A percentile compares a stretch with the other conserved stretches of the same genome.
phyloP scores from a whole-genome alignment of 2,329 filamentous ascomycete genomes.

The Achaetomium macrosporum region DNA sequence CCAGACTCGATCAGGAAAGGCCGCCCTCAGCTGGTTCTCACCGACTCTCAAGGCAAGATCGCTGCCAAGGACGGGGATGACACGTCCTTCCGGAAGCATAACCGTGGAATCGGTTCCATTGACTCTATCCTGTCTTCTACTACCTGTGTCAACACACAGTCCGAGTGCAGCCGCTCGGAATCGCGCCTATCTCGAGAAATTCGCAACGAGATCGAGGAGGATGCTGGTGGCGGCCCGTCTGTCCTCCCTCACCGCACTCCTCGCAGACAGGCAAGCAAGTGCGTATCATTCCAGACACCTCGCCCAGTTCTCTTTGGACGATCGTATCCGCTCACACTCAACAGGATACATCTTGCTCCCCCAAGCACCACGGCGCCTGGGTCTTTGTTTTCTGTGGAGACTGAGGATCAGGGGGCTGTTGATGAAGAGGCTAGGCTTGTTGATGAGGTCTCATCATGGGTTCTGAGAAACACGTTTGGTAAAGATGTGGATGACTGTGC shows the following conservation, averaged over 20 bases:
- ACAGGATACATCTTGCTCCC: conserved; percentile 7
- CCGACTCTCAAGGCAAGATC: conserved; percentile 11
- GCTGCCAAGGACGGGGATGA: conserved; percentile 11
- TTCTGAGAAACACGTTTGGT: conserved; percentile 21
- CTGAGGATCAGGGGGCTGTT: conserved; percentile 7
- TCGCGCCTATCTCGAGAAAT: conserved; percentile 22
- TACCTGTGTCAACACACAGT: conserved; percentile 25
- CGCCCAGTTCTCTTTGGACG: background rate
- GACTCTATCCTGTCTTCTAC: conserved; percentile 25
- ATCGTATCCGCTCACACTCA: conserved; percentile 2
- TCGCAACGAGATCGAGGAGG: conserved; percentile 18
- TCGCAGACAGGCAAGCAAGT: conserved; percentile 12
- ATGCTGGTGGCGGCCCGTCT: conserved; percentile 8
- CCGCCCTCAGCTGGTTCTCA: conserved; percentile 16
- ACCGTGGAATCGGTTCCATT: conserved; percentile 25
- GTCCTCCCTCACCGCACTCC: conserved; percentile 3
- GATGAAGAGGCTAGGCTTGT: conserved; percentile 20
- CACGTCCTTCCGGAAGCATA: conserved; percentile 19
- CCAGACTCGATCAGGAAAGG: conserved; percentile 11
- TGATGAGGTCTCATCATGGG: conserved; percentile 23
- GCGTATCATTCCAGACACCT: background rate
- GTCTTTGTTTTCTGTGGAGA: conserved; percentile 4
- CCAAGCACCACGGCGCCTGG: background rate
- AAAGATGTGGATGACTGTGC: conserved; percentile 25
- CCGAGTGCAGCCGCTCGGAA: conserved; percentile 24